Evolutionary conservation across 164 flowering plant species (phyloP), one percentile per base, ranked within the genome.

Genomic region (Cinnamomum chago): DNA sequence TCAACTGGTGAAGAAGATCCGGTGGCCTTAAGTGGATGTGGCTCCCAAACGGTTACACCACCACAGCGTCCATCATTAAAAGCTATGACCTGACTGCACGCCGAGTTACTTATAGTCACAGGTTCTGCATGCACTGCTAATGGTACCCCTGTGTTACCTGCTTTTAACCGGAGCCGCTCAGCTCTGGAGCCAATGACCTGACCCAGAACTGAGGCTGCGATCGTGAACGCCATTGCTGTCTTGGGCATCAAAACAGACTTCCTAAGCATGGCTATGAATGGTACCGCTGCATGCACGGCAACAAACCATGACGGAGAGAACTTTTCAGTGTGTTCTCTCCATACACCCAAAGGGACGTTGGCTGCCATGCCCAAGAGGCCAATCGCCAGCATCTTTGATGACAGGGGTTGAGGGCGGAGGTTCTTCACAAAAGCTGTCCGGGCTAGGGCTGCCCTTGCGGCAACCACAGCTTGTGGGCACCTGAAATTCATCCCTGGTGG

Each of bases 271-370:
- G 95, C 98, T 74, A 92, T 88, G 82, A 94, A 94, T 23, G 97
- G 97, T 15, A 92, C 96, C 18, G 97, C 93, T 14, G 97, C 96
- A 82, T 94, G 98, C 18, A 94, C 88, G 18, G 98, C 96, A 3
- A 81, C 84, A 76, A 94, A 90, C 97, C 97, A 94, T 30, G 91
- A 80, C 1, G 82, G 80, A 1, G 98, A 94, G 76, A 94, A 92
- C 68, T 92, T 94, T 50, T 51, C 3, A 0, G 98, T 94, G 74
- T 94, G 97, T 71, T 92, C 97, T 76, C 86, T 90, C 96, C 96
- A 93, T 70, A 89, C 76, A 1, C 96, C 97, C 23, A 93, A 65
- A 3, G 97, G 97, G 2, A 93, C 88, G 76, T 93, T 93, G 47
- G 84, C 89, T 33, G 94, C 94, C 90, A 93, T 93, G 51, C 96